Percentiles rank a stretch among this genome's conserved stretches.
Conservation (phyloP, 768 basidiomycete genomes). For the Tricholoma bakamatsutake region DNA sequence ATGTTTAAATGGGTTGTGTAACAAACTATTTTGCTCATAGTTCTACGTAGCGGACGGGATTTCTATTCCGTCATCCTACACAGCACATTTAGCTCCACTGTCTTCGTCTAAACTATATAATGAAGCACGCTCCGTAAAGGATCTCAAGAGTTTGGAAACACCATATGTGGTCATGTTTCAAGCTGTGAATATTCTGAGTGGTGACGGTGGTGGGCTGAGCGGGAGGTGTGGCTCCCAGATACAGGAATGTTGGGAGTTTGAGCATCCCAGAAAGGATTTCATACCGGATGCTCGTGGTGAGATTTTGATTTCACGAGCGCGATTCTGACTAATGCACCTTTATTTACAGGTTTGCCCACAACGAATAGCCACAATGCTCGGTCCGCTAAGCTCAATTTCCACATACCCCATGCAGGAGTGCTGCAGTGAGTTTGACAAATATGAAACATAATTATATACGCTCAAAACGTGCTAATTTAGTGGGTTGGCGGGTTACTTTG, state of each 20-base stretch:
- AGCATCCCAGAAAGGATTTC: slow-evolving; percentile 82
- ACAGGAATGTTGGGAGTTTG: slow-evolving; percentile 97
- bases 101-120: slow-evolving; percentile 91
- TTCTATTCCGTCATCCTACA: slow-evolving; percentile 95
- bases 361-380: slow-evolving; percentile 97
- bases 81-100: slow-evolving; percentile 89
- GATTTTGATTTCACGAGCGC: slow-evolving; percentile 7
- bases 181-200: slow-evolving; percentile 85
- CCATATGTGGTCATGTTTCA: slow-evolving; percentile 99
- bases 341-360: slow-evolving; percentile 66
- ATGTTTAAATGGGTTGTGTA: slow-evolving; percentile 20
- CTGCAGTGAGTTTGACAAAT: slow-evolving; percentile 53
- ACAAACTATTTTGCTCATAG: neutral
- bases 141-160: slow-evolving; percentile 77
- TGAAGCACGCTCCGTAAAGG: slow-evolving; percentile 65
- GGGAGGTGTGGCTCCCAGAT: slow-evolving; percentile 75
- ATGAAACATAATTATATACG: neutral
- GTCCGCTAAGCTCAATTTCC: slow-evolving; percentile 79
- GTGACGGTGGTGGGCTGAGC: slow-evolving; percentile 53
- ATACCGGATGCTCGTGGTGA: slow-evolving; percentile 68
- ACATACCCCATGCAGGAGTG: slow-evolving; percentile 91
- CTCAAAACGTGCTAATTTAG: slow-evolving; percentile 20
- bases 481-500: slow-evolving; percentile 96
- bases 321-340: neutral
- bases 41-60: slow-evolving; percentile 73